Evolutionary conservation across 306 rosid species (phyloP).

Genomic region (Styphnolobium japonicum): DNA sequence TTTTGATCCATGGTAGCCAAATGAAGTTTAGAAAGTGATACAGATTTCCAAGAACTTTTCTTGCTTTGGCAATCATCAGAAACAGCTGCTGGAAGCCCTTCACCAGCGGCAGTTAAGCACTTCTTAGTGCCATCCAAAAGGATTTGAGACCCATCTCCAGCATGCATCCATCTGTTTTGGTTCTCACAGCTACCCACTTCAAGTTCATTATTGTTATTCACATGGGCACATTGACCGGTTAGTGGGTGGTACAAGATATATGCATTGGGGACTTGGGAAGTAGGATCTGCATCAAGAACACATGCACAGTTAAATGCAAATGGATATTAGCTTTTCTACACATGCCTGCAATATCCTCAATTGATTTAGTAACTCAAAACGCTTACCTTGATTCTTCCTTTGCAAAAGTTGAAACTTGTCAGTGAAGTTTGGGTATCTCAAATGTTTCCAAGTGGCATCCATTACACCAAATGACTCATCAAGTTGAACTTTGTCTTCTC

Average conservation of each 20-base stretch:
- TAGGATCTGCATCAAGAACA: conserved; percentile 45
- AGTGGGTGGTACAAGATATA: conserved; percentile 42
- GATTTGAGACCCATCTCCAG: not conserved
- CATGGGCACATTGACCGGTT: conserved; percentile 41
- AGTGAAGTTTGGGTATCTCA: conserved; percentile 36
- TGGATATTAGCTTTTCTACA: not conserved
- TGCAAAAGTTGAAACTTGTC: conserved; percentile 40
- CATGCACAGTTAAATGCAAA: not conserved
- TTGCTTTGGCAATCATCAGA: conserved; percentile 36
- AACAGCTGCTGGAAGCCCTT: conserved; percentile 32
- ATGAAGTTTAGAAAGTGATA: conserved; percentile 43
- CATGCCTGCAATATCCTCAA: not conserved
- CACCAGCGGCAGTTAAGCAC: conserved; percentile 35
- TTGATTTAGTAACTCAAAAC: not conserved
- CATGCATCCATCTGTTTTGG: conserved; percentile 32
- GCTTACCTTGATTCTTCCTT: conserved; percentile 42
- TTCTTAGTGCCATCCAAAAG: not conserved
- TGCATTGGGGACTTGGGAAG: conserved; percentile 14
- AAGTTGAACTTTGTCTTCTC: conserved; percentile 19
- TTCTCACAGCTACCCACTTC: conserved; percentile 38
- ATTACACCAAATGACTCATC: conserved; percentile 54
- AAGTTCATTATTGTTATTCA: conserved; percentile 36
- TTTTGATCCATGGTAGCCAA: conserved; percentile 29
- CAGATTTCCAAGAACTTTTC: conserved; percentile 34
- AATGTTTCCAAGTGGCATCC: conserved; percentile 36